These are phyloP conservation scores for Acidiella bohemica DNA, from an alignment of 495 filamentous ascomycete genomes.

Conservation along the genomic window DNA sequence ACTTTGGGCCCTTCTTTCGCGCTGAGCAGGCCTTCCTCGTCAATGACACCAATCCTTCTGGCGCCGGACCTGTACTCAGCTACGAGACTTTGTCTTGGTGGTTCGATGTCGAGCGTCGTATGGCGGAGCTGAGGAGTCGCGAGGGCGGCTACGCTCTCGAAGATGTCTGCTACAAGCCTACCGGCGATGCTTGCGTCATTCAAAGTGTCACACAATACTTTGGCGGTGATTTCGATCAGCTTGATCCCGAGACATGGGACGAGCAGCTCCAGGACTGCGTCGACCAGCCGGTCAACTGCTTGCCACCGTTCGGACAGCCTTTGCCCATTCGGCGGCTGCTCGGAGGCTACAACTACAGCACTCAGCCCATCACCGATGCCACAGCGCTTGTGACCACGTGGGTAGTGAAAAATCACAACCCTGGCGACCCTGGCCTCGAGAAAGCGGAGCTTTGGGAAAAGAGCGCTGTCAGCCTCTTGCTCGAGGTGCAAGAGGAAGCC, in stretches of 20 bases:
- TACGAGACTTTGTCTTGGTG: conserved; percentile 87
- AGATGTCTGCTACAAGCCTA: conserved; percentile 89
- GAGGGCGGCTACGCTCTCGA: conserved; percentile 51
- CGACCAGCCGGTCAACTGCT: conserved; percentile 57
- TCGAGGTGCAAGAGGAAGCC: conserved; percentile 68
- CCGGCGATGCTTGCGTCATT: conserved; percentile 77
- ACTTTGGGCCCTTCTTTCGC: conserved; percentile 91
- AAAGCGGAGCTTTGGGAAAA: conserved; percentile 83
- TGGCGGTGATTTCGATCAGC: conserved; percentile 45
- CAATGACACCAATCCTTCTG: conserved; percentile 57
- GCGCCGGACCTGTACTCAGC: conserved; percentile 61
- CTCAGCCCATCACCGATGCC: conserved; percentile 51
- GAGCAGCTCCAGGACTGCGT: conserved; percentile 55
- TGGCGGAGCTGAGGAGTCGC: conserved; percentile 53
- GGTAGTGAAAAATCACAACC: conserved; percentile 83
- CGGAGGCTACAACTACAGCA: conserved; percentile 50
- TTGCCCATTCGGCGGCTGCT: conserved; percentile 72
- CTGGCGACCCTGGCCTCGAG: conserved; percentile 52
- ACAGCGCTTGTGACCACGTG: conserved; percentile 77
- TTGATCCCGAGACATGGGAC: conserved; percentile 56
- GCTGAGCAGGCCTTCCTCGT: conserved; percentile 88
- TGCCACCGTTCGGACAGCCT: conserved; percentile 76
- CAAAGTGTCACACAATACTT: conserved; percentile 85
- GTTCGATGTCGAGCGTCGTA: conserved; percentile 73
- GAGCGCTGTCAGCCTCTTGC: conserved; percentile 53